Conservation (phyloP, 2,329 filamentous ascomycete species). For the Cytospora paraplurivora region DNA sequence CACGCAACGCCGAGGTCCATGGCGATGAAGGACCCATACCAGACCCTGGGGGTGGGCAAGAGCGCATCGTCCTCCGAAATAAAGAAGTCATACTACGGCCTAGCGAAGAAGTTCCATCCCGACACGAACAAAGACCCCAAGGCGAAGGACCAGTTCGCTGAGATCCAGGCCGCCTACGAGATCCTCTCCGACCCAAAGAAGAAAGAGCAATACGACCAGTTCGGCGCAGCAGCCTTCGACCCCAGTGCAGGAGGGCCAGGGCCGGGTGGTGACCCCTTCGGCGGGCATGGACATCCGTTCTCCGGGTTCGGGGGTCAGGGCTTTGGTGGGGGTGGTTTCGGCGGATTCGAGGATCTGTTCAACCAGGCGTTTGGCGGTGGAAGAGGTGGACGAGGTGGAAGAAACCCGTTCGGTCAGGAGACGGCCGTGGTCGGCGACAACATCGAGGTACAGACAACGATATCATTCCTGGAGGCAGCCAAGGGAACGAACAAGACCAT, state of each 20-base stretch:
- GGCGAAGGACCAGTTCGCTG: conserved; percentile 94
- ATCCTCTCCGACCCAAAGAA: conserved; percentile 91
- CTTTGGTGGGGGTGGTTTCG: conserved; percentile 60
- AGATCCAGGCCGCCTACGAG: conserved; percentile 93
- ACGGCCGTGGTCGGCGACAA: conserved; percentile 84
- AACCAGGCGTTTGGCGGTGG: conserved; percentile 73
- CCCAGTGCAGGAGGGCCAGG: conserved; percentile 67
- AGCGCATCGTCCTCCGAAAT: conserved; percentile 82
- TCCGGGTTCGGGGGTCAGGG: conserved; percentile 57
- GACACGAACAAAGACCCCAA: conserved; percentile 94
- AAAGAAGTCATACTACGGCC: conserved; percentile 96
- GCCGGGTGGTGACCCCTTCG: conserved; percentile 61
- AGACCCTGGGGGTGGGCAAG: conserved; percentile 80
- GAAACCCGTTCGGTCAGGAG: conserved; percentile 73
- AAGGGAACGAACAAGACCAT: conserved; percentile 91
- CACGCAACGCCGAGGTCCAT: conserved; percentile 59
- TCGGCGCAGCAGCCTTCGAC: conserved; percentile 85
- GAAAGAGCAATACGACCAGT: conserved; percentile 88
- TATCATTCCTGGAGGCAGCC: conserved; percentile 94
- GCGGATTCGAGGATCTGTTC: conserved; percentile 84
- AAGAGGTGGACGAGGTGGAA: conserved; percentile 51
- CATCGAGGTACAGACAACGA: conserved; percentile 90
- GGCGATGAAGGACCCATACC: conserved; percentile 77
- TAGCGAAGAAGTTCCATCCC: conserved; percentile 97
- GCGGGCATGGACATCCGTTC: conserved; percentile 67